phyloP scores from a whole-genome alignment of 139 green algal genomes.

The Chlorella sp. region DNA sequence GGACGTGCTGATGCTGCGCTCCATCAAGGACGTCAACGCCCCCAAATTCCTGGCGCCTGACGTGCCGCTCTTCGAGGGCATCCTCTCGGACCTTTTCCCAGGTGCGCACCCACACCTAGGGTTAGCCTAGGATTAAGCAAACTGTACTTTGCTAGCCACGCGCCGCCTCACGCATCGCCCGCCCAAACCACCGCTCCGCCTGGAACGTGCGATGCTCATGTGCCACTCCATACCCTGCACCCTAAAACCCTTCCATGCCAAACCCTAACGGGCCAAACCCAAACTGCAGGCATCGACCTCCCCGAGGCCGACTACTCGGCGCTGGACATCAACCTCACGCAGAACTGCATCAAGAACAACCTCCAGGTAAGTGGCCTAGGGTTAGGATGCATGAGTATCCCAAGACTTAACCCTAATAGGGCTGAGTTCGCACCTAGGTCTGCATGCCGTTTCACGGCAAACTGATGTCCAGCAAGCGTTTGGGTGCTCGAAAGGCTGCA shows the following conservation, averaged over 20 bases:
- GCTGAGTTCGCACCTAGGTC: no score
- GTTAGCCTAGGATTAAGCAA: no score
- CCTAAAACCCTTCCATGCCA: not conserved
- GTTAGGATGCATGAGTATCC: no score
- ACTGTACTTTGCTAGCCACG: no score
- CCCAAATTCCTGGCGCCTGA: slow-evolving; percentile 82
- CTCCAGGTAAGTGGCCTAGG: no score
- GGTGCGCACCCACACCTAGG: slow-evolving; percentile 29
- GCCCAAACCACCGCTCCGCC: not conserved
- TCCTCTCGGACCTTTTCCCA: slow-evolving; percentile 72
- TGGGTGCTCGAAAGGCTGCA: no score
- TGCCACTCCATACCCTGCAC: not conserved
- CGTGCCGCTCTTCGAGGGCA: slow-evolving; percentile 73
- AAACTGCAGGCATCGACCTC: slow-evolving; percentile 53
- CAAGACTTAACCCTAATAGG: no score
- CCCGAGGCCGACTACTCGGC: slow-evolving; percentile 49
- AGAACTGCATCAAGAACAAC: slow-evolving; percentile 35
- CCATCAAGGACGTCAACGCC: slow-evolving; percentile 71
- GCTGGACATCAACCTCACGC: slow-evolving; percentile 25
- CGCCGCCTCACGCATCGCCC: not conserved
- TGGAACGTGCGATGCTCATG: not conserved
- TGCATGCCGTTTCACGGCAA: no score
- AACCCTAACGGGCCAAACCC: not conserved
- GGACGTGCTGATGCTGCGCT: slow-evolving; percentile 65
- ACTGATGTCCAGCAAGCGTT: no score